A percentile compares a stretch with the other conserved stretches of the same genome.
phyloP scores from a whole-genome alignment of 805 yeast species.

The Starmerella gropengiesseri region DNA sequence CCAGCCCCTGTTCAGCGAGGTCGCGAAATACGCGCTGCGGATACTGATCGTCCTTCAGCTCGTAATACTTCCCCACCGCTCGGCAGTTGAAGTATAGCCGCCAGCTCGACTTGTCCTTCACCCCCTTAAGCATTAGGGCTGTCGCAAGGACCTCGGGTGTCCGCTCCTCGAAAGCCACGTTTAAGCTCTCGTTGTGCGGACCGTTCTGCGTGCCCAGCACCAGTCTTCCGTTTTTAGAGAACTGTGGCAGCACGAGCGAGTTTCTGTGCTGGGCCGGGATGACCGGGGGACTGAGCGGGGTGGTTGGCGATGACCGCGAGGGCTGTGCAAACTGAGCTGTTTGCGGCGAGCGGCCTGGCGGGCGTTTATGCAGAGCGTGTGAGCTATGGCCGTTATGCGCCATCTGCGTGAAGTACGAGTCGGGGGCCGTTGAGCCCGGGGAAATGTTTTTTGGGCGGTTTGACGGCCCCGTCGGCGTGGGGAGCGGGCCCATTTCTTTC shows the following conservation, averaged over 20 bases:
- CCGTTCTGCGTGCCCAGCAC: background rate
- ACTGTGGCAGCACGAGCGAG: slow-evolving; percentile 1
- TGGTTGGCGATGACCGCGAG: background rate
- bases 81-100: slow-evolving; percentile 3
- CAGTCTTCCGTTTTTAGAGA: background rate
- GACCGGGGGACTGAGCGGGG: slow-evolving; percentile 4
- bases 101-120: background rate
- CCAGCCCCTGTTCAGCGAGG: slow-evolving; percentile 3
- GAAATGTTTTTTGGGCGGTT: background rate
- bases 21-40: slow-evolving; percentile 3
- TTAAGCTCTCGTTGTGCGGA: background rate
- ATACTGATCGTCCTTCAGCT: slow-evolving; percentile 3
- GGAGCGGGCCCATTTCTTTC: slow-evolving; percentile 56
- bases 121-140: background rate
- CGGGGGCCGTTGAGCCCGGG: background rate
- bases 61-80: background rate
- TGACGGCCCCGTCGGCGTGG: slow-evolving; percentile 37
- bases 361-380: slow-evolving; percentile 1
- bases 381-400: background rate
- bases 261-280: background rate
- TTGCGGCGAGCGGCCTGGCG: slow-evolving; percentile 2
- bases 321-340: background rate
- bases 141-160: slow-evolving; percentile 3
- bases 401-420: slow-evolving; percentile 1
- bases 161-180: slow-evolving; percentile 1